phyloP scores from a whole-genome alignment of 192 early-diverging fungal species.

The Coemansia sp. region DNA sequence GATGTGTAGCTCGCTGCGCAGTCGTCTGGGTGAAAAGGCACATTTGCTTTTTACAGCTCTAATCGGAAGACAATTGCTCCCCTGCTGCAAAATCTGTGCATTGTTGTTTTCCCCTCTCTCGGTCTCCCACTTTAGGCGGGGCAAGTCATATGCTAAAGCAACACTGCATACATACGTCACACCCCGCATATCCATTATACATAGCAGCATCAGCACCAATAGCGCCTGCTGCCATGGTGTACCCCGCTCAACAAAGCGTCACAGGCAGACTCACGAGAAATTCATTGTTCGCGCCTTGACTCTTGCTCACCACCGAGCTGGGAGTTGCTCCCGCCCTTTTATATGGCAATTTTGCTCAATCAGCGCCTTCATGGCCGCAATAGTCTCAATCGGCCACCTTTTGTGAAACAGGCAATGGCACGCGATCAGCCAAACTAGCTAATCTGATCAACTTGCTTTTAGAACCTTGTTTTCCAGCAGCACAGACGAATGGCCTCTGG shows the following conservation, averaged over 20 bases:
- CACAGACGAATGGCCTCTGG: neutral
- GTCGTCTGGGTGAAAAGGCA: neutral
- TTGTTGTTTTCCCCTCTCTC: neutral
- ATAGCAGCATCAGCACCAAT: neutral
- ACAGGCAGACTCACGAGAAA: neutral
- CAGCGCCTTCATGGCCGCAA: neutral
- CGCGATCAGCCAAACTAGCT: too few relatives aligned
- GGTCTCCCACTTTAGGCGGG: neutral
- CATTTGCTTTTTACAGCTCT: neutral
- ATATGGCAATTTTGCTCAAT: neutral
- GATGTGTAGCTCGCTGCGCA: neutral
- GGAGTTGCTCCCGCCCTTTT: neutral
- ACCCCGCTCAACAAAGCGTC: neutral
- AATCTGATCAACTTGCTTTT: too few relatives aligned
- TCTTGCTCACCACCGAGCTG: neutral
- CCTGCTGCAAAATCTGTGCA: neutral
- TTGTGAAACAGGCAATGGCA: too few relatives aligned
- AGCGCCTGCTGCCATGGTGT: neutral
- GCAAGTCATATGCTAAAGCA: neutral
- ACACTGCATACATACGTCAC: conserved; percentile 6
- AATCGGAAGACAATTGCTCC: neutral
- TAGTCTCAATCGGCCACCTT: neutral
- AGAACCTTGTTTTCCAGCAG: too few relatives aligned
- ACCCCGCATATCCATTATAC: neutral
- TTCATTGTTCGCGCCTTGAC: neutral